Conservation (phyloP, 139 green algal genomes). For the Asterochloris sp. region DNA sequence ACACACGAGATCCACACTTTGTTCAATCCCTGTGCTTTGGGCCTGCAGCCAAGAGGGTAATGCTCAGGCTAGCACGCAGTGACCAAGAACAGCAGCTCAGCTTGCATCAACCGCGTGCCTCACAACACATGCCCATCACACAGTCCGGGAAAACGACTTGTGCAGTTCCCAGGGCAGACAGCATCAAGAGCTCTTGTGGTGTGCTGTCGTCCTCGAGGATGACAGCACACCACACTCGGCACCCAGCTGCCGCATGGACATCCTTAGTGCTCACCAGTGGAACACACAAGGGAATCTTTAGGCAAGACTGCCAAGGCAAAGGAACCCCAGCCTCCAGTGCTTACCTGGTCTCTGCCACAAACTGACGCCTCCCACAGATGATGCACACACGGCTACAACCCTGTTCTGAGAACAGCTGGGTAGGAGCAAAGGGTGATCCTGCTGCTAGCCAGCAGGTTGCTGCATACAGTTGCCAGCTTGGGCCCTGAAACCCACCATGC, state of each 20-base stretch:
- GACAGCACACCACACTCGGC: not conserved
- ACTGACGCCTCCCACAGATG: conserved; percentile 16
- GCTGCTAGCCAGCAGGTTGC: too few relatives aligned
- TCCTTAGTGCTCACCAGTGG: not conserved
- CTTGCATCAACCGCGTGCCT: not conserved
- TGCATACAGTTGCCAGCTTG: too few relatives aligned
- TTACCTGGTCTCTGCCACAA: conserved; percentile 71
- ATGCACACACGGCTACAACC: too few relatives aligned
- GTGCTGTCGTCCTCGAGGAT: too few relatives aligned
- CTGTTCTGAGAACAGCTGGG: too few relatives aligned
- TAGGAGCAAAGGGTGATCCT: too few relatives aligned
- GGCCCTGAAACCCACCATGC: too few relatives aligned
- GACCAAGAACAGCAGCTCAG: not conserved
- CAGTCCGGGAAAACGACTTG: not conserved
- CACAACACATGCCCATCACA: not conserved
- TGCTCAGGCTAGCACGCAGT: not conserved
- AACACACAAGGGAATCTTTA: not conserved
- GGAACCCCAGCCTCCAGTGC: not conserved
- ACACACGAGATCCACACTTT: conserved; percentile 49
- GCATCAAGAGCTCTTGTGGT: too few relatives aligned
- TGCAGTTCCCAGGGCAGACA: not conserved
- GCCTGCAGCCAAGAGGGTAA: conserved; percentile 28
- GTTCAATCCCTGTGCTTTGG: conserved; percentile 78
- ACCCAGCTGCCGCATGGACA: not conserved
- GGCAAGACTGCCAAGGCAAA: not conserved